phyloP scores from a whole-genome alignment of 2,329 filamentous ascomycete species.

The Coniella vitis region DNA sequence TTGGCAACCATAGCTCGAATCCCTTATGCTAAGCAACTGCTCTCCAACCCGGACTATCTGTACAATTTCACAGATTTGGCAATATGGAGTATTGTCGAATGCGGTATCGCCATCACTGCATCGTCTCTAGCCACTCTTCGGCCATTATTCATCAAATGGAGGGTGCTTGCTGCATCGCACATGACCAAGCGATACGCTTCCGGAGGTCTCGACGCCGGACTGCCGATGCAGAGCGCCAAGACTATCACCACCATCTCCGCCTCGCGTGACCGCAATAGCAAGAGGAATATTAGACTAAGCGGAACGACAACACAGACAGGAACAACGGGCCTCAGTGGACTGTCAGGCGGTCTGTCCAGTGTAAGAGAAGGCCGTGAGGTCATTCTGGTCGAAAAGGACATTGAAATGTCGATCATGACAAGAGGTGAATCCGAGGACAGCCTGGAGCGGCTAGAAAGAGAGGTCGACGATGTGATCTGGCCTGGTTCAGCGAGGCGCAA shows the following conservation, averaged over 20 bases:
- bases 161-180: conserved; percentile 5
- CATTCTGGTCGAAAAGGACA: conserved; percentile 11
- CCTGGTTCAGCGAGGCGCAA: conserved; percentile 5
- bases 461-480: conserved; percentile 10
- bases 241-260: conserved; percentile 10
- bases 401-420: conserved; percentile 15
- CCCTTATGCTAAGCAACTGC: conserved; percentile 32
- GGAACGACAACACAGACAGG: conserved; percentile 1
- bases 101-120: conserved; percentile 32
- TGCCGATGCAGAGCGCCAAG: conserved; percentile 10
- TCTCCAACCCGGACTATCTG: conserved; percentile 29
- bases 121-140: conserved; percentile 31
- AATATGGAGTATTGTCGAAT: conserved; percentile 39
- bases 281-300: conserved; percentile 1
- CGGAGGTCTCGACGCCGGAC: neutral
- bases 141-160: conserved; percentile 13
- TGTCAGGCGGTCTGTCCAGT: neutral
- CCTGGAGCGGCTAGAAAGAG: conserved; percentile 8
- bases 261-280: conserved; percentile 4
- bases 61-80: conserved; percentile 35
- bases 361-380: conserved; percentile 1
- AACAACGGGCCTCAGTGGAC: neutral
- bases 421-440: conserved; percentile 9
- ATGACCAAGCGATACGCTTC: conserved; percentile 10
- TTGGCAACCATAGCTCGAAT: conserved; percentile 36